Evolutionary conservation across 177 flowering plant genomes (phyloP), one percentile per base, ranked within the genome.

Genomic region (Telopea speciosissima): DNA sequence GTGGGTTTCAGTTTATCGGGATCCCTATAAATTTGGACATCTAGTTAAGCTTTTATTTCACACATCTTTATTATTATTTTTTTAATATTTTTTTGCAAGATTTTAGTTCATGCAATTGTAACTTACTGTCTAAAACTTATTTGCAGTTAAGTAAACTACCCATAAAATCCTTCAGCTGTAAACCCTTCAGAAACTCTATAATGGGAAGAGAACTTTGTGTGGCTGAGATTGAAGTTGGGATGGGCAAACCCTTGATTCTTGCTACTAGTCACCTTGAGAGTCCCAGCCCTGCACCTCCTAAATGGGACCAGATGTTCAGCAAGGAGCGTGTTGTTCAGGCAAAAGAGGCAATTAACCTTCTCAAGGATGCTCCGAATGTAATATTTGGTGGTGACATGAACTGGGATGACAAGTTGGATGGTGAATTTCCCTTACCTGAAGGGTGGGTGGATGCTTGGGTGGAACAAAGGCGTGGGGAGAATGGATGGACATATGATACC

Each of bases 191-290:
- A 68, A 84, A 93, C 74, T 83, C 98, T 19, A 67, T 73, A 49
- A 95, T 95, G 99, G 96, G 91, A 22, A 87, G 99, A 79, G 93
- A 95, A 71, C 92, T 95, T 24, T 83, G 88, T 74, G 16, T 89
- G 44, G 85, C 93, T 45, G 90, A 91, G 68, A 70, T 89, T 67
- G 86, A 87, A 71, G 79, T 79, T 66, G 70, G 44, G 24, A 67
- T 62, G 21, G 77, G 75, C 44, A 84, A 76, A 68, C 25, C 80
- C 25, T 72, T 96, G 70, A 79, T 86, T 69, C 75, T 91, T 74
- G 96, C 98, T 42, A 96, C 99, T 5, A 89, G 89, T 82, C 99
- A 95, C 80, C 97, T 95, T 54, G 99, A 95, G 82, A 95, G 99
- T 72, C 99, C 99, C 8, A 86, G 90, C 74, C 99, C 97, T n/a